phyloP scores from a whole-genome alignment of 495 filamentous ascomycete species.

The Schizothecium vesticola region DNA sequence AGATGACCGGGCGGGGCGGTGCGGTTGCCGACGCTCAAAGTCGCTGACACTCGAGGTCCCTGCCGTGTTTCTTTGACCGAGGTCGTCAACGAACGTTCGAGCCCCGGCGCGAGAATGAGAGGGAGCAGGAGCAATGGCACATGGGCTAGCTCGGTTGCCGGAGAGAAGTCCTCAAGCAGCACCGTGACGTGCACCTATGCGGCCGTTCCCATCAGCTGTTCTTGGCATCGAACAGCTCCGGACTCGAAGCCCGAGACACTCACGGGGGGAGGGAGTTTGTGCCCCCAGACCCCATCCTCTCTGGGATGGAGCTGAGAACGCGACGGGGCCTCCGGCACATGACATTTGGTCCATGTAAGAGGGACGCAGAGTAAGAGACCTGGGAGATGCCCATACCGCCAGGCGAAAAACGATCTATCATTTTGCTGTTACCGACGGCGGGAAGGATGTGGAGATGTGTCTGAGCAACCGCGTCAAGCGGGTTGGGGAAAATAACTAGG shows the following conservation, averaged over 20 bases:
- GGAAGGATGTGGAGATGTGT: background rate
- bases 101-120: background rate
- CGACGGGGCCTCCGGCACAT: conserved; percentile 2
- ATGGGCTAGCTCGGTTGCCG: background rate
- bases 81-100: background rate
- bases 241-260: background rate
- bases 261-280: background rate
- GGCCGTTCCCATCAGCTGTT: background rate
- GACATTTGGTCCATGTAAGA: conserved; percentile 9
- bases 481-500: background rate
- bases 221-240: background rate
- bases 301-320: background rate
- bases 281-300: background rate
- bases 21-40: background rate
- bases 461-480: background rate
- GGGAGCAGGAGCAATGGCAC: background rate
- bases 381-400: background rate
- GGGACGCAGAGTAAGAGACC: background rate
- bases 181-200: background rate
- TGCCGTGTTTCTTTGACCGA: background rate
- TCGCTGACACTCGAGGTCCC: background rate
- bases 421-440: background rate
- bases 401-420: conserved; percentile 3
- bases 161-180: background rate
- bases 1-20: background rate